Evolutionary conservation across 164 flowering plant species (phyloP), one percentile per base, ranked within the genome.

Genomic region (Tinospora cordifolia): DNA sequence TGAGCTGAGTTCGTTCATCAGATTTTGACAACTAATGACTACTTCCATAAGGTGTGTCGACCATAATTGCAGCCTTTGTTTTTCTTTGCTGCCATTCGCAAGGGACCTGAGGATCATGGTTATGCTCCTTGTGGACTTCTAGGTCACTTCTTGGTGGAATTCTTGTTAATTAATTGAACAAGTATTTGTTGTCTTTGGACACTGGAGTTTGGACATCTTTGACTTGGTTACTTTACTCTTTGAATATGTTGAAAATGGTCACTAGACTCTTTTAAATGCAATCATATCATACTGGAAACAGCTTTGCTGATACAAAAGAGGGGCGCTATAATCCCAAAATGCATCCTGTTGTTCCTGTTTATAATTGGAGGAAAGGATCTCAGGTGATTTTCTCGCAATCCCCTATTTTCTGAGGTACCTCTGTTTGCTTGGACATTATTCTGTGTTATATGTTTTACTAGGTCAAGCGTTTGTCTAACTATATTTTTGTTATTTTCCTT

Each of bases 361-460:
- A 83, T 44, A 85, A 86, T 78, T 94, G 99, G 99, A 90, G 99
- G 77, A 94, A 94, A 84, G 99, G 99, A 67, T 94, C 99, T 79
- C 99, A 94, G 97, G 99, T 94, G 80, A 75, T 27, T 22, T 12
- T 62, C 46, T 15, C n/a, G 12, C 38, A n/a, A 40, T 36, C 51
- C 49, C 30, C 24, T 71, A 27, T 24, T 22, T 72, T 41, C n/a
- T 9, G 26, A 30, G 21, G 21, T 26, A 64, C 21, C 24, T 41
- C 24, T 15, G 19, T 54, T 21, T 17, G 60, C 60, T 54, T 8
- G 47, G 7, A 71, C 21, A 22, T 27, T n/a, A 64, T 44, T 44
- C 12, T 44, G 47, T 44, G 47, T 44, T 44, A 44, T 7, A 5
- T 5, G n/a, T 2, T 30, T 30, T 17, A 19, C 30, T 25, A 22